Evolutionary conservation across 1,284 basidiomycete species (phyloP), one percentile per base, ranked within the genome.

Genomic region (Clitocybe nebularis): DNA sequence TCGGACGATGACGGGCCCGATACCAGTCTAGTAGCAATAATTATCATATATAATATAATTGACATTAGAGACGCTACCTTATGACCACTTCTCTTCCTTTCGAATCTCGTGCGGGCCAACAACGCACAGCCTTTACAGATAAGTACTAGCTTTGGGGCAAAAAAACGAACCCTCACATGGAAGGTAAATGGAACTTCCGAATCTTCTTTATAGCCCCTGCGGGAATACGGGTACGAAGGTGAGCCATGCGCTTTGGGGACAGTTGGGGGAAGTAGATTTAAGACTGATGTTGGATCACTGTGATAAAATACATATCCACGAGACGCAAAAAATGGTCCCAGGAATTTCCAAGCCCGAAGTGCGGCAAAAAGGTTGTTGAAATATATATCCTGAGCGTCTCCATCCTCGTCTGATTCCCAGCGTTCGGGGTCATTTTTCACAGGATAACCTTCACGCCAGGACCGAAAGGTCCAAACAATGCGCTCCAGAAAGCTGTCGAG

Each of bases 61-160:
- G 1, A 17, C n/a, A 20, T 22, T 24, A 9, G 28, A 41, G 19
- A 3, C 10, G 25, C 16, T 22, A 49, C 44, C 39, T 52, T 14
- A 52, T 44, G 13, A 52, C 34, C 4, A 50, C 50, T 19, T 49
- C 50, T 30, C 44, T 25, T 13, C 50, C 48, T 9, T 37, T 11
- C 11, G n/a, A 4, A 36, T 50, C 48, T 16, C 43, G 24, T 26
- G 36, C 42, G 11, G 42, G 25, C 26, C 36, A 44, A 22, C 25
- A 25, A 13, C 23, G 32, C 8, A 32, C 28, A 13, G 35, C 17
- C 42, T 44, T 14, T n/a, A n/a, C 10, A n/a, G n/a, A 7, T 5
- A 14, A 42, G 11, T n/a, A 29, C 14, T 8, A 29, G 21, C 19
- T 9, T 13, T 20, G 9, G n/a, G 10, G 3, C 9, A 8, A 9